Percentiles rank a stretch among this genome's conserved stretches.
These are phyloP conservation scores for Fusarium decemcellulare DNA, from an alignment of 2,329 filamentous ascomycete species.

Conservation along the genomic window DNA sequence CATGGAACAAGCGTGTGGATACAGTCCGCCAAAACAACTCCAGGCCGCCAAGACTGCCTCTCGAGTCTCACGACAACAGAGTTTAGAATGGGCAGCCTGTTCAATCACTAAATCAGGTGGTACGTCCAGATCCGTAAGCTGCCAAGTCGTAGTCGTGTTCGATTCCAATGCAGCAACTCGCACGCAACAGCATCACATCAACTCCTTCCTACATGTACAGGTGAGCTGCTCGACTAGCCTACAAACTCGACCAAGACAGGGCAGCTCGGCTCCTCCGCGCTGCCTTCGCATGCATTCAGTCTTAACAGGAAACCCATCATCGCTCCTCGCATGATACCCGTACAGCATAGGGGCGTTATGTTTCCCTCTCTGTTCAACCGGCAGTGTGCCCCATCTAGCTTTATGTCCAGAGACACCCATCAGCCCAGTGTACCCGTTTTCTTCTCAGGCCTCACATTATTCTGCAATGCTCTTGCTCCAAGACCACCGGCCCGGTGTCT, in stretches of 20 bases:
- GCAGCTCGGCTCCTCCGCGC: not conserved
- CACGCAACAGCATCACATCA: slow-evolving; percentile 5
- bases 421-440: slow-evolving; percentile 10
- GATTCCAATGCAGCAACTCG: slow-evolving; percentile 22
- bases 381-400: slow-evolving; percentile 1
- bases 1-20: slow-evolving; percentile 19
- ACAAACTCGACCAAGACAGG: slow-evolving; percentile 6
- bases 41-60: too few species aligned
- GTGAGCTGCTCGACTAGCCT: slow-evolving; percentile 7
- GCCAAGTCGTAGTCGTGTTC: slow-evolving; percentile 14
- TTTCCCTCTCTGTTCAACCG: slow-evolving; percentile 4
- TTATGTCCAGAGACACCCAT: slow-evolving; percentile 6
- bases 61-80: too few species aligned
- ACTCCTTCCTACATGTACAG: slow-evolving; percentile 19
- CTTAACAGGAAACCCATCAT: slow-evolving; percentile 11
- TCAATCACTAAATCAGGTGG: too few species aligned
- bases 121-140: too few species aligned
- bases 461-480: slow-evolving; percentile 12
- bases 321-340: slow-evolving; percentile 10
- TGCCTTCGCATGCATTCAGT: slow-evolving; percentile 6
- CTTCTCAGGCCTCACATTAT: slow-evolving; percentile 11
- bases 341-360: slow-evolving; percentile 12
- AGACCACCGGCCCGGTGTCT: slow-evolving; percentile 17
- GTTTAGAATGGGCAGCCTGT: too few species aligned
- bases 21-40: not conserved